Base-by-base conservation (phyloP, 1,284 basidiomycete species). In the Macrocystidia cucumis region DNA sequence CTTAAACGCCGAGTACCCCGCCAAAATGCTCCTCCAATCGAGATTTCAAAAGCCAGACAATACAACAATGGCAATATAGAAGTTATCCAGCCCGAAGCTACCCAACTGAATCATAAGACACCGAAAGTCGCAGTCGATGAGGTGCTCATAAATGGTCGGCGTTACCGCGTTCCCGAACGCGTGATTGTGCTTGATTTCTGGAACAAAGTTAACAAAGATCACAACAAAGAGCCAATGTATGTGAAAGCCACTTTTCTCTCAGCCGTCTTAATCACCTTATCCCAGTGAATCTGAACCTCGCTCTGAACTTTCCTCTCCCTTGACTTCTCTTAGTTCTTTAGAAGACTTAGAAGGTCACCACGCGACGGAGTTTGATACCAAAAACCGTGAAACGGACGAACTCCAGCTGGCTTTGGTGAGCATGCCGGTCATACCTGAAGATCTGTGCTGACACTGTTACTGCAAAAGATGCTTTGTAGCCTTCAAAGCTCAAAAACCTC, bases 141-240 rank as follows among this genome's bases (percentile, higher is more conserved):
- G 45, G 77, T 87, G 8, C 59, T 83, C 35, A 88, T 88, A 46
- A 88, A 86, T 47, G 86, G 87, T 27, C 77, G 89, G 41, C 75
- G 85, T 34, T 98, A 93, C 60, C 72, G 91, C 44, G 81, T 98
- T n/a, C 95, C 95, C 2, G 96, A 98, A 57, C 76, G 81, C 44
- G 73, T 92, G 31, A 87, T 98, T 44, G 73, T 88, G 35, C 72
- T 98, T 32, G 95, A 98, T 55, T 98, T 98, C 51, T 98, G 95
- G 93, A 81, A 78, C 40, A 92, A 87, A 59, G 62, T 90, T 40
- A 70, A 73, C 46, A 69, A 62, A 42, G 55, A 55, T 21, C 61
- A 62, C 24, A 49, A 55, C 34, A 56, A 59, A 32, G 50, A 54
- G 26, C 56, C 57, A 35, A 62, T 52, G 78, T 78, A 46, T 48